Base-by-base conservation (phyloP, 768 basidiomycete species). In the Boletus rex-veris region DNA sequence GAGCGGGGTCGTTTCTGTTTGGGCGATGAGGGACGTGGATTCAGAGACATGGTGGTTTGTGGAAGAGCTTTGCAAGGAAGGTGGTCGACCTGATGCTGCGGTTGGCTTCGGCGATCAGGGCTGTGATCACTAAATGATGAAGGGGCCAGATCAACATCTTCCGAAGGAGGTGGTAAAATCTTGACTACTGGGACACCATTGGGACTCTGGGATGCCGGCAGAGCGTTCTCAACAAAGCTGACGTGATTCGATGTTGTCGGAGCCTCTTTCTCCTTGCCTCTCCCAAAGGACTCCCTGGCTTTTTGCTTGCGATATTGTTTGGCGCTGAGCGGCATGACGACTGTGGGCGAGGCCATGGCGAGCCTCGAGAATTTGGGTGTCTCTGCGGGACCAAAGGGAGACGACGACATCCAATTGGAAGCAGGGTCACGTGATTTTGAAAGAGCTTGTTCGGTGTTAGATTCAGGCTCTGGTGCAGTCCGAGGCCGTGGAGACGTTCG, bases 321-420 rank as follows among this genome's bases (percentile, higher is more conserved):
- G 0, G 63, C 70, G 6, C 62, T 71, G 39, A 70, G 57, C 0
- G 68, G 68, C 68, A 70, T 70, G 35, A 70, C 64, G 28, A 70
- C 62, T 2, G 60, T 50, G 7, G 70, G 58, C 4, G 61, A 62
- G 14, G 66, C 64, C 54, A 71, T 59, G 26, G 68, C 31, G 16
- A 67, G 64, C 41, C 70, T 61, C 1, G 68, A 70, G 45, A 70
- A 71, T 45, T 58, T 71, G 12, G 68, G 68, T 1, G 60, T 64
- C 40, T 15, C 5, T 4, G 61, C 63, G 3, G 68, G 70, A 9
- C 68, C 70, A 59, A 70, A 70, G 40, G 68, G 68, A 26, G 63
- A 54, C 0, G 65, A 61, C 2, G 62, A 57, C 55, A 68, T 58
- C 68, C 68, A 70, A 8, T 70, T 63, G 8, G 65, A 54, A 44